Base-by-base conservation (phyloP, 345 rosid genomes). In the Rhizophora mangle region DNA sequence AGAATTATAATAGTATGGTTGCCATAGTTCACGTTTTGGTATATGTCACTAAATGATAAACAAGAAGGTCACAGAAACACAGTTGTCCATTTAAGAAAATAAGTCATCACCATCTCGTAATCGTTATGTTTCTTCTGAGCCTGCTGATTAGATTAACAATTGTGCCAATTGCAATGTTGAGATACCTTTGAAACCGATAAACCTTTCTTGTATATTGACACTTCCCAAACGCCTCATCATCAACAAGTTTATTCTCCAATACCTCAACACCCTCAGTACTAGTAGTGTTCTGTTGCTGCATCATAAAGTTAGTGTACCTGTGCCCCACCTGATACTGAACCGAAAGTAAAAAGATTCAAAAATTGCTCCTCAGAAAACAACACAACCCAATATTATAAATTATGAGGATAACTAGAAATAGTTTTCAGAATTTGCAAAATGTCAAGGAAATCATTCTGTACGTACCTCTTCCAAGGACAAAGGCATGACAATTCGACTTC, bases 261-360 rank as follows among this genome's bases (percentile, higher is more conserved):
- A 88, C 78, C 59, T 88, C 89, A 63, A 88, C 87, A 62, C 94
- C 90, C 71, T 88, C 89, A n/a, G 66, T 63, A 49, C 84, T 78
- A 19, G 62, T 78, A 26, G 87, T 82, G 64, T 64, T 85, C 77
- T 86, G 82, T 31, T 82, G 89, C 76, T 86, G 94, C 94, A 88
- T 88, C 82, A 78, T 88, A 74, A 70, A 68, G n/a, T 86, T 88
- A 85, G 81, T 82, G 68, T 86, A 83, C 84, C 65, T 78, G 76
- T 88, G 94, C 54, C 87, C 87, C 68, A 80, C 72, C 82, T 82
- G 90, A 82, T 86, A 86, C 94, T 86, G 94, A 72, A 81, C 69
- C 31, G 18, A 43, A 43, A 43, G 15, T 15, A 43, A 15, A 43
- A 43, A 13, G 15, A 13, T 2, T 39, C 4, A 13, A 43, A 43